Conservation (phyloP, 2,329 filamentous ascomycete species). For the Zymoseptoria ardabiliae region DNA sequence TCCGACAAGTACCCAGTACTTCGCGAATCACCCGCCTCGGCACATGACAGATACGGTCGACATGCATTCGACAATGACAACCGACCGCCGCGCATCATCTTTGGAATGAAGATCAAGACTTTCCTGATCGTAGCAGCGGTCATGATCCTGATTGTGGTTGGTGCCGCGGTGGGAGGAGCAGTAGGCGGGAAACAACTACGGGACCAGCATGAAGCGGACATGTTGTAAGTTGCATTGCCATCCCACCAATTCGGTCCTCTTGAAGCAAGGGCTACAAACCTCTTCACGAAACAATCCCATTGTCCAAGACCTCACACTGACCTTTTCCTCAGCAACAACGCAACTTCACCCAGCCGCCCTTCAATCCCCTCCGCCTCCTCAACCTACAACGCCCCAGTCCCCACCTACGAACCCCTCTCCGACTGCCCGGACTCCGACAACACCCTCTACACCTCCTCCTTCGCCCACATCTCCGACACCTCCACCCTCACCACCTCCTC, state of each 20-base stretch:
- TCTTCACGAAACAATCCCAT: slow-evolving; percentile 6
- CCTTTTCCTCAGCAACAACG: slow-evolving; percentile 8
- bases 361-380: slow-evolving; percentile 14
- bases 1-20: slow-evolving; percentile 34
- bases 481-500: neutral
- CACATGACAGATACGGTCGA: slow-evolving; percentile 19
- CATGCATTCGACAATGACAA: slow-evolving; percentile 22
- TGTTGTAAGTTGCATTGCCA: slow-evolving; percentile 4
- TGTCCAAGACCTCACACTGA: slow-evolving; percentile 4
- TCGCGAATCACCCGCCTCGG: slow-evolving; percentile 14
- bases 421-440: slow-evolving; percentile 28
- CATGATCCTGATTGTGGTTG: slow-evolving; percentile 27
- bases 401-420: slow-evolving; percentile 27
- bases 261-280: neutral
- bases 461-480: slow-evolving; percentile 7
- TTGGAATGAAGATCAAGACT: slow-evolving; percentile 32
- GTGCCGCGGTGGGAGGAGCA: slow-evolving; percentile 32
- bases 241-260: neutral
- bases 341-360: slow-evolving; percentile 9
- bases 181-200: slow-evolving; percentile 28
- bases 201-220: slow-evolving; percentile 8
- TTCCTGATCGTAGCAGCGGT: slow-evolving; percentile 29
- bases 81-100: slow-evolving; percentile 32
- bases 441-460: slow-evolving; percentile 26
- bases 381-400: slow-evolving; percentile 24